Evolutionary conservation across 371 early-diverging fungal genomes (phyloP).

Genomic region (Circinella minor): DNA sequence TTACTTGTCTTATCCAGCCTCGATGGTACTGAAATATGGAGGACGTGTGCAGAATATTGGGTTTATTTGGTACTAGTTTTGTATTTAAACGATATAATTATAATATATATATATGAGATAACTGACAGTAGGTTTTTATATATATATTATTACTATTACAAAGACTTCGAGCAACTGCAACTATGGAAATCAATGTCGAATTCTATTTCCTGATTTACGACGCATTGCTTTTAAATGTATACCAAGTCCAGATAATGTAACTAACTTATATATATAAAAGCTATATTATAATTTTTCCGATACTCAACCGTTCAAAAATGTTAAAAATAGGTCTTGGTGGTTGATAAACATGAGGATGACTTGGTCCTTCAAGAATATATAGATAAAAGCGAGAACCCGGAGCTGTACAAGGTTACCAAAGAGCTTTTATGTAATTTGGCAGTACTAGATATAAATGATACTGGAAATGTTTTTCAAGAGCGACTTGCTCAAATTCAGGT

Average conservation of each 20-base stretch:
- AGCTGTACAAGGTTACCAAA: constrained; percentile 96
- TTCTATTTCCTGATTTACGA: constrained; percentile 71
- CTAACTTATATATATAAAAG: background rate
- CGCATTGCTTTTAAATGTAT: constrained; percentile 92
- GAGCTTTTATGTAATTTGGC: constrained; percentile 94
- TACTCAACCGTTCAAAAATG: background rate
- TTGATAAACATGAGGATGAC: constrained; percentile 97
- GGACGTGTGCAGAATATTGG: constrained; percentile 97
- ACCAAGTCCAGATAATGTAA: constrained; percentile 96
- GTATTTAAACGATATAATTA: too few species aligned
- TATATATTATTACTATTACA: background rate
- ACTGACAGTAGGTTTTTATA: too few species aligned
- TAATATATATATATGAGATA: too few species aligned
- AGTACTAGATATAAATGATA: constrained; percentile 89
- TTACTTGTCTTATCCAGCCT: constrained; percentile 86
- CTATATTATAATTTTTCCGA: too few species aligned
- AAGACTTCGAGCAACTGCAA: background rate
- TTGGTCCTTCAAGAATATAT: constrained; percentile 96
- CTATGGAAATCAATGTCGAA: background rate
- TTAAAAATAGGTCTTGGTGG: constrained; percentile 69
- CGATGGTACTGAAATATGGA: constrained; percentile 95
- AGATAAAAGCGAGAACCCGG: constrained; percentile 96
- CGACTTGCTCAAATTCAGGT: constrained; percentile 2
- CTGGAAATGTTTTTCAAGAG: background rate
- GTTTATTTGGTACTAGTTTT: constrained; percentile 1